These are phyloP conservation scores for Neurospora intermedia DNA, from an alignment of 495 filamentous ascomycete species.

Conservation along the genomic window DNA sequence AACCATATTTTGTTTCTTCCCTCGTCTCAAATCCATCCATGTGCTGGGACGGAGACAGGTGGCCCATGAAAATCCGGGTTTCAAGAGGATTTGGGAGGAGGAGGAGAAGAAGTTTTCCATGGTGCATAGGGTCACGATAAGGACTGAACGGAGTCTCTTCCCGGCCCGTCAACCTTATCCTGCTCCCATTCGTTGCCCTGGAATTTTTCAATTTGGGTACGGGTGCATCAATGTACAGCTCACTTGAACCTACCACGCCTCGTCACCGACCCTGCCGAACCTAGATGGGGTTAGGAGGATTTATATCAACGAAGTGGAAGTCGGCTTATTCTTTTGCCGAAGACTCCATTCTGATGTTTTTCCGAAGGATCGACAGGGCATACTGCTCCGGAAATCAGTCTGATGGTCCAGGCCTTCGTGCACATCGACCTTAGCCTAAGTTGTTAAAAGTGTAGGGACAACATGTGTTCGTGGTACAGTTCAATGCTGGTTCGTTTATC, in stretches of 20 bases:
- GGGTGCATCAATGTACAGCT: neutral
- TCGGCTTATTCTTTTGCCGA: neutral
- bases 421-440: neutral
- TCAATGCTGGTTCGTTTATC: too few relatives aligned
- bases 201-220: slow-evolving; percentile 1
- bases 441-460: neutral
- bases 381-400: neutral
- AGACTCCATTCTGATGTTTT: neutral
- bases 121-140: neutral
- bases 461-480: neutral
- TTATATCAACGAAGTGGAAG: neutral
- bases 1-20: neutral
- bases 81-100: neutral
- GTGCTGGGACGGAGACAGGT: neutral
- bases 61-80: slow-evolving; percentile 2
- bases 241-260: neutral
- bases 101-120: neutral
- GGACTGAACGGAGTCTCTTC: neutral
- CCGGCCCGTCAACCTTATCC: neutral
- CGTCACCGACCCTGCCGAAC: neutral
- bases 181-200: slow-evolving; percentile 6
- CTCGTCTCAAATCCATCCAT: neutral
- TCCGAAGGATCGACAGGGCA: neutral
- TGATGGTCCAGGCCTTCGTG: neutral
- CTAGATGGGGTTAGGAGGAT: neutral